Evolutionary conservation across 2,329 filamentous ascomycete species (phyloP), one percentile per base, ranked within the genome.

Genomic region (Falciphora oryzae): DNA sequence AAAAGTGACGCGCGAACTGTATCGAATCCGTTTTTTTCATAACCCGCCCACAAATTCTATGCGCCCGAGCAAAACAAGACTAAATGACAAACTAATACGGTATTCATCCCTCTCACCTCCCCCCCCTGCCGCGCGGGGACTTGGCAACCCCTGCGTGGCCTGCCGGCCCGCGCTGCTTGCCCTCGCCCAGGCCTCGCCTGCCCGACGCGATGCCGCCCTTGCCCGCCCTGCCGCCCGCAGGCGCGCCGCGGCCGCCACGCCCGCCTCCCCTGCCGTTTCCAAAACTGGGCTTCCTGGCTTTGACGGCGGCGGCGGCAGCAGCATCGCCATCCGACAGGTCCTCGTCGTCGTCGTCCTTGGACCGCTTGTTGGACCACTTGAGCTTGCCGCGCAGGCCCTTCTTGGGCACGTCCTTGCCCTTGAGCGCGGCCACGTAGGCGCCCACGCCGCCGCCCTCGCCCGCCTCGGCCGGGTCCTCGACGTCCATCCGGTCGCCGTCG

Each of bases 361-460:
- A 75, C 64, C 79, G 80, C 73, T 82, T 84, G 75, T 90, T 91
- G 53, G 85, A 87, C 78, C 90, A 90, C 79, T 90, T 91, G 70
- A 91, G 79, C 75, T 86, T 85, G 59, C 88, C 89, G 63, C 87
- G 84, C 66, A 86, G 83, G 28, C 88, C 88, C 57, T 87, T 83
- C 71, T 83, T 83, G 25, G 85, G 86, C 1, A 83, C 85, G 70
- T 91, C 87, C 72, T 86, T 85, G 72, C 88, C 85, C 73, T 86
- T 85, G 68, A 91, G 81, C 27, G 89, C 89, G 18, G 86, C 85
- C 57, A 91, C 86, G 73, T 91, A 91, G 28, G 89, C 89, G 66
- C 83, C 84, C 5, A 91, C 85, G 16, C 88, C 88, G 27, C 80
- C 83, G 65, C 78, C 79, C 63, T 76, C 77, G 32, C 75, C 77